Percentiles rank a stretch among this genome's conserved stretches.
Evolutionary conservation across 345 rosid genomes (phyloP).

Genomic region (Moricandia moricandioides): DNA sequence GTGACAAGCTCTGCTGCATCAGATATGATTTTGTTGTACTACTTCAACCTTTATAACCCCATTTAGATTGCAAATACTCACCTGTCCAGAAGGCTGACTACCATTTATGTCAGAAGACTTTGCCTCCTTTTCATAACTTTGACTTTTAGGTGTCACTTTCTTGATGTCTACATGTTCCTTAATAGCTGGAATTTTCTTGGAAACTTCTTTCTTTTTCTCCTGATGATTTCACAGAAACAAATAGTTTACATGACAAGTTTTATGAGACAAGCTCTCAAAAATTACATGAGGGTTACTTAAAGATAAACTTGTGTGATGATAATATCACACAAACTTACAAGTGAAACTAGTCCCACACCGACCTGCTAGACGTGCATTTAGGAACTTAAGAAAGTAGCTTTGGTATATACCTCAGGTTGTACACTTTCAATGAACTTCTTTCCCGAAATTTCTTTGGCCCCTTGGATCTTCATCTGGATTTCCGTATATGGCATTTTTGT

Average conservation of each 20-base stretch:
- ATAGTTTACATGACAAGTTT: background rate
- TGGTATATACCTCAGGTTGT: slow-evolving; percentile 44
- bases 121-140: slow-evolving; percentile 24
- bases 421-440: slow-evolving; percentile 43
- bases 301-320: background rate
- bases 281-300: background rate
- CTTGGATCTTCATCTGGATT: slow-evolving; percentile 7
- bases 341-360: background rate
- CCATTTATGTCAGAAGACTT: slow-evolving; percentile 30
- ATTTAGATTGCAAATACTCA: slow-evolving; percentile 10
- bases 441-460: slow-evolving; percentile 31
- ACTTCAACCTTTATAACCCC: background rate
- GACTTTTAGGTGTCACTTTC: slow-evolving; percentile 37
- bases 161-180: slow-evolving; percentile 44
- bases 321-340: background rate
- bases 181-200: slow-evolving; percentile 34
- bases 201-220: slow-evolving; percentile 39
- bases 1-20: background rate
- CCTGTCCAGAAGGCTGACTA: slow-evolving; percentile 33
- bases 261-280: background rate
- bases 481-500: slow-evolving; percentile 6
- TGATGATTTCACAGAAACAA: slow-evolving; percentile 14
- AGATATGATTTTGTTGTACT: background rate
- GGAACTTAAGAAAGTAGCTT: background rate
- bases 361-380: background rate